Percentiles rank a stretch among this genome's conserved stretches.
phyloP scores from a whole-genome alignment of 2,329 filamentous ascomycete genomes.

The Colletotrichum karsti region DNA sequence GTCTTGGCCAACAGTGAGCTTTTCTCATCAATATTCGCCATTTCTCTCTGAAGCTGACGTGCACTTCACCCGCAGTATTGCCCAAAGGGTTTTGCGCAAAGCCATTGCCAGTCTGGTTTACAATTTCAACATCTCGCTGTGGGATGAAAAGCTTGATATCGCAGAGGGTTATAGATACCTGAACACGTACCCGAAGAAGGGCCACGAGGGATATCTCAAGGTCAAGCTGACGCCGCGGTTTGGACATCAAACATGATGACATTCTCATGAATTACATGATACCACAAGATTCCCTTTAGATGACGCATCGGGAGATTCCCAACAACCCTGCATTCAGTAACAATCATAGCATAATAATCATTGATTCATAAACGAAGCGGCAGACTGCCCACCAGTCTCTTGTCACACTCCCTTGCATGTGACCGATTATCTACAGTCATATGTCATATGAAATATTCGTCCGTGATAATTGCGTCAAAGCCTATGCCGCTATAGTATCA shows the following conservation, averaged over 20 bases:
- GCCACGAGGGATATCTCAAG: conserved; percentile 22
- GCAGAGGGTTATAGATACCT: conserved; percentile 16
- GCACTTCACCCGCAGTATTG: not conserved
- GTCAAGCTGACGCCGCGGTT: conserved; percentile 16
- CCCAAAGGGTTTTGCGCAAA: conserved; percentile 29
- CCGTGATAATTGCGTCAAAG: no score
- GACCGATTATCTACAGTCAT: no score
- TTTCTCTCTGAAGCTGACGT: fast-evolving
- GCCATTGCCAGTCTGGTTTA: conserved; percentile 24
- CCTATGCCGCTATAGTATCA: not conserved
- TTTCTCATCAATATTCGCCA: not conserved
- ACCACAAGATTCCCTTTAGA: not conserved
- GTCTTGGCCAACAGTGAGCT: conserved; percentile 30
- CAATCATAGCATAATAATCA: no score
- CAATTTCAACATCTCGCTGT: conserved; percentile 29
- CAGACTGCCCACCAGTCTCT: no score
- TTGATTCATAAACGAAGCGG: no score
- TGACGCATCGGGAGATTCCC: not conserved
- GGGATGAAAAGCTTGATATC: conserved; percentile 9
- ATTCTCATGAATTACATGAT: not conserved
- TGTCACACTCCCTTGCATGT: no score
- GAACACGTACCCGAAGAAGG: conserved; percentile 26
- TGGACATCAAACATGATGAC: not conserved
- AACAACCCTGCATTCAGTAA: no score
- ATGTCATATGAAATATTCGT: no score